Base-by-base conservation (phyloP, 2,329 filamentous ascomycete species). In the Arthroderma uncinatum region DNA sequence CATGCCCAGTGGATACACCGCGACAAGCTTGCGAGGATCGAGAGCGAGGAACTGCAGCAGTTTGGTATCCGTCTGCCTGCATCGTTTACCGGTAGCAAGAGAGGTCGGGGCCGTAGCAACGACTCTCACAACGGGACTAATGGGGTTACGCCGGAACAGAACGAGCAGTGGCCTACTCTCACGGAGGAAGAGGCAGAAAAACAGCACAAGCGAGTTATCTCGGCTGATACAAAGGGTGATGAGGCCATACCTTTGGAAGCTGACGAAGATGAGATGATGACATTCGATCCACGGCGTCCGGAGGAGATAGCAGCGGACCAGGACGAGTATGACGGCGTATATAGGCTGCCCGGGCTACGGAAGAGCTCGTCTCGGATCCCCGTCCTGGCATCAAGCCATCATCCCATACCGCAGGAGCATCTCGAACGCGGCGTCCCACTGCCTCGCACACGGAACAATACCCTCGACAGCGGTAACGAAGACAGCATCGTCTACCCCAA, bases 301-400 rank as follows among this genome's bases (percentile, higher is more conserved):
- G 87, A 91, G 63, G 90, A 95, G 67, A 86, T 88, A 60, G 84
- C 85, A 25, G 73, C 76, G 8, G 76, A 81, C 30, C 67, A 63
- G 25, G 63, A 68, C 57, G 68, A 73, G 7, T 66, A 69, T 42
- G 62, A 55, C 36, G 82, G 64, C 77, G 80, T 68, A 71, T 80
- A 66, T 74, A 63, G 71, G 73, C 66, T 80, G 72, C 72, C 80
- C 64, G 44, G 74, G 68, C 62, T 78, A 69, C 66, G 86, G 79
- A 73, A 81, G 77, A 74, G 81, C 73, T 75, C 80, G 2, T 95
- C 92, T 47, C 84, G 89, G 56, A 96, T 98, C 67, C 93, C 93
- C 0, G 79, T 97, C 37, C 84, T 89, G 30, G 91, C 89, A 65
- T 76, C 81, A 12, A 95, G 89, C 67, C 86, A 87, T 1, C 80